Evolutionary conservation across 2,329 filamentous ascomycete species (phyloP).

Genomic region (Calonectria pseudoturangicola): DNA sequence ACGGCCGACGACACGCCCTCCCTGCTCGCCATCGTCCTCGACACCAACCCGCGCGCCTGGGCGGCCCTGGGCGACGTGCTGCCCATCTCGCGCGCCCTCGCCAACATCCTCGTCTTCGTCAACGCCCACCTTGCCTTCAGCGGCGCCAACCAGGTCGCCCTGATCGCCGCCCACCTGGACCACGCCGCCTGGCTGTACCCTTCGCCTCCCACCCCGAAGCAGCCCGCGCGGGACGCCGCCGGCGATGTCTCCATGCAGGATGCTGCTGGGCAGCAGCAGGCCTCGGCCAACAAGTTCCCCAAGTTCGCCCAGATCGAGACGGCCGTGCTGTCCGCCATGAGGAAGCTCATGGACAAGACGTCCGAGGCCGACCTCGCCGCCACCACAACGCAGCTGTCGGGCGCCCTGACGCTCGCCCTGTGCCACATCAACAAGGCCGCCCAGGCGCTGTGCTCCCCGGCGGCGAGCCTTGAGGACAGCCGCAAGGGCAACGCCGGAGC

Average conservation of each 20-base stretch:
- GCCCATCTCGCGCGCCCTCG: slow-evolving; percentile 88
- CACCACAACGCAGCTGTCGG: slow-evolving; percentile 90
- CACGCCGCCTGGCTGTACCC: slow-evolving; percentile 95
- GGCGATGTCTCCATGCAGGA: slow-evolving; percentile 77
- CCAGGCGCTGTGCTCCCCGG: slow-evolving; percentile 77
- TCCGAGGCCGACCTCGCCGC: slow-evolving; percentile 78
- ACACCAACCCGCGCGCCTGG: slow-evolving; percentile 98
- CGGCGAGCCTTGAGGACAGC: slow-evolving; percentile 63
- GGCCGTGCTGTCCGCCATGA: slow-evolving; percentile 84
- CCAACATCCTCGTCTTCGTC: slow-evolving; percentile 94
- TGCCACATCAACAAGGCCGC: slow-evolving; percentile 91
- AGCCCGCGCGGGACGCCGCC: slow-evolving; percentile 57
- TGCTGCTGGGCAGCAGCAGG: slow-evolving; percentile 57
- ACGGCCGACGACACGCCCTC: slow-evolving; percentile 80
- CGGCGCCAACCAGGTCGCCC: slow-evolving; percentile 92
- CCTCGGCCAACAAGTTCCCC: slow-evolving; percentile 90
- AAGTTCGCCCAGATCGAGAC: slow-evolving; percentile 92
- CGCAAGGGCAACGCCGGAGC: slow-evolving; percentile 58
- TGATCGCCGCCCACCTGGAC: slow-evolving; percentile 92
- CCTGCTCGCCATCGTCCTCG: slow-evolving; percentile 91
- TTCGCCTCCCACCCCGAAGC: slow-evolving; percentile 60
- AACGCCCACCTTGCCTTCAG: slow-evolving; percentile 97
- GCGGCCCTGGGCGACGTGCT: slow-evolving; percentile 83
- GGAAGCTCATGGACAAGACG: slow-evolving; percentile 82
- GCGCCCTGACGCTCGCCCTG: slow-evolving; percentile 91